Percentiles rank a stretch among this genome's conserved stretches.
These are phyloP conservation scores for Takakia lepidozioides DNA, from an alignment of 225 moss, liverwort and hornwort genomes.

Conservation along the genomic window DNA sequence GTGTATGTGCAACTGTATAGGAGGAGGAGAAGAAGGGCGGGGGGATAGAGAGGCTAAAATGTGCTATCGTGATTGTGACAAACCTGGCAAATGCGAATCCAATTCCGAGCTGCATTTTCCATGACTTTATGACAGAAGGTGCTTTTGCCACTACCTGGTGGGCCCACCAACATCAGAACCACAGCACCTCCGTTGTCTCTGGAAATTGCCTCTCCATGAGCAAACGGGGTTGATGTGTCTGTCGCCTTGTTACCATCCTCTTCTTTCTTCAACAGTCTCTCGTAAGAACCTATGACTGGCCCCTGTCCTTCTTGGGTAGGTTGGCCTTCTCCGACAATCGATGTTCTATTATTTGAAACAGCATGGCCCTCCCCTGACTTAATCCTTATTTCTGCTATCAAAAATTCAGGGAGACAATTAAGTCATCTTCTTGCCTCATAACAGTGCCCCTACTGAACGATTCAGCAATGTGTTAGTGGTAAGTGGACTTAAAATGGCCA, in stretches of 20 bases:
- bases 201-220: conserved; percentile 14
- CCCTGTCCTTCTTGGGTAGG: conserved; percentile 5
- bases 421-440: no score
- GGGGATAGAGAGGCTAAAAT: no score
- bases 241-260: no score
- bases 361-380: not conserved
- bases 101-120: conserved; percentile 60
- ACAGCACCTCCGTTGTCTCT: conserved; percentile 25
- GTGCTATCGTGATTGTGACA: no score
- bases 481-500: not conserved
- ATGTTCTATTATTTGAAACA: not conserved
- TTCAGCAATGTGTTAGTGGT: not conserved
- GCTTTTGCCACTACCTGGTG: conserved; percentile 90
- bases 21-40: not conserved
- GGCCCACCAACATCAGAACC: conserved; percentile 66
- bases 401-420: not conserved
- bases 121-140: conserved; percentile 63
- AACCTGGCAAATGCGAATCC: conserved; percentile 93
- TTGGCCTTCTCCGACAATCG: not conserved
- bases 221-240: conserved; percentile 11
- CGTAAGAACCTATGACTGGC: conserved; percentile 5
- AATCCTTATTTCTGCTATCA: not conserved
- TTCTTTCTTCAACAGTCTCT: conserved; percentile 2
- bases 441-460: not conserved
- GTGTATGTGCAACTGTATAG: no score